These are phyloP conservation scores for Pseudonectria foliicola DNA, from an alignment of 2,329 filamentous ascomycete genomes.

Conservation along the genomic window DNA sequence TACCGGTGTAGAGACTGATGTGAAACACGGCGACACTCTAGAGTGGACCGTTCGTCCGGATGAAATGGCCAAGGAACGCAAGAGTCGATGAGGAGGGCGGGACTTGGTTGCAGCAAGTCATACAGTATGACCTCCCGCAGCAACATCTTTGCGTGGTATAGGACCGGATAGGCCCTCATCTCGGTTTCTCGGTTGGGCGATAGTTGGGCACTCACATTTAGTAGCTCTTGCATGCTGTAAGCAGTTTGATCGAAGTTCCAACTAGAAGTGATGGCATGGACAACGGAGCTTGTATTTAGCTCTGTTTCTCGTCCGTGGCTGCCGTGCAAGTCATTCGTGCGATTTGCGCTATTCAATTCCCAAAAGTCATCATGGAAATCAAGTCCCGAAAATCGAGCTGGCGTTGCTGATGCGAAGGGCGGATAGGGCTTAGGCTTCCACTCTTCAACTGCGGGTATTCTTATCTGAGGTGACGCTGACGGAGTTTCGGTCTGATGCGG, in stretches of 20 bases:
- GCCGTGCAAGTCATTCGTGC: conserved; percentile 15
- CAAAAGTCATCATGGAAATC: conserved; percentile 53
- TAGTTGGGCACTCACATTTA: conserved; percentile 43
- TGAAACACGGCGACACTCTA: conserved; percentile 42
- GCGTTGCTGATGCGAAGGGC: conserved; percentile 31
- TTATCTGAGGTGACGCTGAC: conserved; percentile 41
- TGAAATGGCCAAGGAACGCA: conserved; percentile 15
- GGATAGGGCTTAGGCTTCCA: conserved; percentile 41
- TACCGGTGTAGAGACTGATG: conserved; percentile 43
- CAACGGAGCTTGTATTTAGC: conserved; percentile 39
- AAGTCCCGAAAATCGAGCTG: conserved; percentile 37
- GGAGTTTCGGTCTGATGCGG: conserved; percentile 44
- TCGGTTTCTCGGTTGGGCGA: conserved; percentile 43
- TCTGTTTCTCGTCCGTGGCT: conserved; percentile 21
- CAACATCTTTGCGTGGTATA: conserved; percentile 48
- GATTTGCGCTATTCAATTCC: conserved; percentile 46
- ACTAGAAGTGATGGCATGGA: conserved; percentile 44
- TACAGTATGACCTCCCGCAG: conserved; percentile 49
- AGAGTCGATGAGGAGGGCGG: conserved; percentile 31
- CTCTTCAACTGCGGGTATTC: conserved; percentile 45
- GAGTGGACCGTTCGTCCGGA: conserved; percentile 39
- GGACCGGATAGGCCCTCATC: conserved; percentile 39
- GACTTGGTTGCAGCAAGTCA: conserved; percentile 43
- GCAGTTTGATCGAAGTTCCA: conserved; percentile 42
- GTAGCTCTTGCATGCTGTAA: conserved; percentile 46